These are phyloP conservation scores for Starmerella sp. DNA, from an alignment of 805 yeast species.

Conservation along the genomic window DNA sequence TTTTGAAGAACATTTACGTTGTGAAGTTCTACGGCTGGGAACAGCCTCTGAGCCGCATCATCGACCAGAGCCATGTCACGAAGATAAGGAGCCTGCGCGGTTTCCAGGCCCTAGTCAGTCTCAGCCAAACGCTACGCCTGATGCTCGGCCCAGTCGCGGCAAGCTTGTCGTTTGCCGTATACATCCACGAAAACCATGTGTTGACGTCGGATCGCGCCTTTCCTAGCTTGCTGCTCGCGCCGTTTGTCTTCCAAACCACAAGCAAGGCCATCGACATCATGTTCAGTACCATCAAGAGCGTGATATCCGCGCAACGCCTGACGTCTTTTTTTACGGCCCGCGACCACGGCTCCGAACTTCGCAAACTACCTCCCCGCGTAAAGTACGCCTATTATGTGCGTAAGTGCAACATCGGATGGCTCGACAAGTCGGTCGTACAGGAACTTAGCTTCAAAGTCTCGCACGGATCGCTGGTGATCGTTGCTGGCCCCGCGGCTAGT, in stretches of 20 bases:
- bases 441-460: constrained; percentile 37
- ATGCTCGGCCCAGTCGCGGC: not conserved
- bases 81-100: not conserved
- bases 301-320: constrained; percentile 29
- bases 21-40: constrained; percentile 90
- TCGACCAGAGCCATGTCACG: constrained; percentile 24
- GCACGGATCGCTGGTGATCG: constrained; percentile 69
- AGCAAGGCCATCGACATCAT: constrained; percentile 33
- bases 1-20: constrained; percentile 60
- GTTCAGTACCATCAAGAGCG: not conserved
- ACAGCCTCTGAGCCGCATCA: constrained; percentile 48
- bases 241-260: constrained; percentile 34
- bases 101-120: too few relatives aligned
- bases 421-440: constrained; percentile 40
- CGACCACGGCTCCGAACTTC: not conserved
- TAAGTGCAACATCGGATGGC: constrained; percentile 54
- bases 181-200: not conserved
- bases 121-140: not conserved
- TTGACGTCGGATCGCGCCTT: not conserved
- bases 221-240: constrained; percentile 14
- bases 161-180: not conserved
- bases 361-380: not conserved
- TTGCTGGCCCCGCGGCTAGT: constrained; percentile 82
- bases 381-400: constrained; percentile 18
- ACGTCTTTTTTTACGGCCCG: constrained; percentile 38